These are phyloP conservation scores for Cucurbita pepo DNA, from an alignment of 306 rosid species.

Conservation along the genomic window DNA sequence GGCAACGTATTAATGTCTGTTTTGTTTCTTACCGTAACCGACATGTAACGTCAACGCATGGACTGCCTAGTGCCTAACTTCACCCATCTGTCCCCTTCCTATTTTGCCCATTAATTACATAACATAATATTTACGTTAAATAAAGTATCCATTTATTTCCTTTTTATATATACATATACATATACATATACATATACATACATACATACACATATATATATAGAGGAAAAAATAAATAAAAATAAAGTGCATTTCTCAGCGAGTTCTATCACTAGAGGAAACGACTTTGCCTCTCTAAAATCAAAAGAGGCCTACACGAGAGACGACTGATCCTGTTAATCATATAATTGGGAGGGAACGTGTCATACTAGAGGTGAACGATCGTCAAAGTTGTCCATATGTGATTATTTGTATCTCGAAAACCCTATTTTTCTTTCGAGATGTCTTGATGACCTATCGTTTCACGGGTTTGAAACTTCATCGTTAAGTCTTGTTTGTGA, in stretches of 20 bases:
- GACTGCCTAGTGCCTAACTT: neutral
- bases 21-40: neutral
- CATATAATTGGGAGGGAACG: neutral
- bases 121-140: neutral
- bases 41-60: neutral
- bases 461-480: neutral
- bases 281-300: too few species aligned
- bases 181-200: too few species aligned
- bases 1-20: neutral
- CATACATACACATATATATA: too few species aligned
- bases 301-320: too few species aligned
- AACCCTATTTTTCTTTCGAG: neutral
- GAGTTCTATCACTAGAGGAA: too few species aligned
- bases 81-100: neutral
- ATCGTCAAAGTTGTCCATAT: neutral
- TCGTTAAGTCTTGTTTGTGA: neutral
- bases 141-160: neutral
- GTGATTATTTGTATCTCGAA: neutral
- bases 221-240: too few species aligned
- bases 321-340: too few species aligned
- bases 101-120: neutral
- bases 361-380: neutral
- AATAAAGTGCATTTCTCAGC: too few species aligned
- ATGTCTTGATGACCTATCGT: neutral
- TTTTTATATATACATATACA: too few species aligned